Base-by-base conservation (phyloP, 768 basidiomycete species). In the Asterophora parasitica region DNA sequence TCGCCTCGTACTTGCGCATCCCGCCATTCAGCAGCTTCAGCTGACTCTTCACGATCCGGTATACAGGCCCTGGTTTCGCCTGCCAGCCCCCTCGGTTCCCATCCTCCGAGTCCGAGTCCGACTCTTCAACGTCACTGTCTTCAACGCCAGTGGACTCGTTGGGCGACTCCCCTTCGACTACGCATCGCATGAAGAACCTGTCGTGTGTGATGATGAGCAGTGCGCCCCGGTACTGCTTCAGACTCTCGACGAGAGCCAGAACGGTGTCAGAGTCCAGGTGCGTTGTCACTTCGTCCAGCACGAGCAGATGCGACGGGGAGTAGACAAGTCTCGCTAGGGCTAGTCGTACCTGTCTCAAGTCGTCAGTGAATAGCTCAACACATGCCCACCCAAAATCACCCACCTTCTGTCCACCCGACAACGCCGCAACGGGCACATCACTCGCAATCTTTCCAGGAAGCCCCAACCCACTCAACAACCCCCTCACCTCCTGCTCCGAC, bases 121-220 rank as follows among this genome's bases (percentile, higher is more conserved):
- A 57, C 12, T 52, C 23, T 23, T 23, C 23, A 6, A 3, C 52
- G 4, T 52, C 53, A 12, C 56, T 50, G 36, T 50, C 53, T 34
- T n/a, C n/a, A n/a, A 51, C 52, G 15, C 46, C 57, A 1, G 28
- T 31, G 15, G 42, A 39, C 27, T 59, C 57, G 38, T 57, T 31
- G 23, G 53, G 51, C 7, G 54, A 56, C 27, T 60, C 58, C 8
- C 62, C 61, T 48, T 63, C 62, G 13, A 63, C 55, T 5, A 63
- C 59, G 46, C 62, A 62, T 11, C 62, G 55, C 57, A 62, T 62
- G 33, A 63, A 62, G 38, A 59, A 60, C 42, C 60, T 44, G 42
- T 87, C 85, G 57, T 87, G 85, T 37, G 79, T 83, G 41, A 85
- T 75, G n/a, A 85, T 65, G 8, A 84, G 64, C 26, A 85, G 58